Base-by-base conservation (phyloP, 1,139 yeast genomes). In the Chernovozyma sophiae-reginae region DNA sequence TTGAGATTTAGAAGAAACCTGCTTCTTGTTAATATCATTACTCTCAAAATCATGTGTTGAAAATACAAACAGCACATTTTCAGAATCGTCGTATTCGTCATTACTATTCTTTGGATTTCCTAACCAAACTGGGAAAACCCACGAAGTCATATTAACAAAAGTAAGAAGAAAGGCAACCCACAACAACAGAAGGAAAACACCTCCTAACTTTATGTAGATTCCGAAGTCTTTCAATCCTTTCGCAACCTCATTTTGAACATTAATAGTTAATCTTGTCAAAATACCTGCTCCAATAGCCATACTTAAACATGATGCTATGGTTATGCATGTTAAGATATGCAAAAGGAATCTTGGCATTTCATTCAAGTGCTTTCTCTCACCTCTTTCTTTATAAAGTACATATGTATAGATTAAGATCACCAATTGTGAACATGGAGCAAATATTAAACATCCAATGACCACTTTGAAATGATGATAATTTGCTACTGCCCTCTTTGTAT, bases 121-220 rank as follows among this genome's bases (percentile, higher is more conserved):
- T 53, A 74, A 69, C 74, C 74, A 69, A 17, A 63, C 43, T 1
- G 74, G 74, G 8, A 65, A 45, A 3, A 54, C 53, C 74, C 74
- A 68, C 10, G 67, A 45, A 7, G 58, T 30, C 56, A 51, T 52
- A 4, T 49, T 39, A 1, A 72, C 32, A 3, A 63, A 33, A 0
- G 65, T 35, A 10, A 58, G 39, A 0, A 44, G 54, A 27, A 61
- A 53, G 2, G 59, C 43, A 1, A 57, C 16, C 77, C 78, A 72
- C 12, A 65, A 43, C n/a, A 74, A 27, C 29, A 58, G 39, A 39
- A 73, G 65, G 72, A 76, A 77, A 0, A 49, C 41, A 0, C 34
- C 30, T 0, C 82, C 81, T 25, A 62, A 38, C 35, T 59, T 60
- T 36, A 74, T 48, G 4, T 54, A 40, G 4, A 78, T 59, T 0